Percentiles rank a stretch among this genome's conserved stretches.
Conservation (phyloP, 2,329 filamentous ascomycete species). For the Fusarium algeriense region DNA sequence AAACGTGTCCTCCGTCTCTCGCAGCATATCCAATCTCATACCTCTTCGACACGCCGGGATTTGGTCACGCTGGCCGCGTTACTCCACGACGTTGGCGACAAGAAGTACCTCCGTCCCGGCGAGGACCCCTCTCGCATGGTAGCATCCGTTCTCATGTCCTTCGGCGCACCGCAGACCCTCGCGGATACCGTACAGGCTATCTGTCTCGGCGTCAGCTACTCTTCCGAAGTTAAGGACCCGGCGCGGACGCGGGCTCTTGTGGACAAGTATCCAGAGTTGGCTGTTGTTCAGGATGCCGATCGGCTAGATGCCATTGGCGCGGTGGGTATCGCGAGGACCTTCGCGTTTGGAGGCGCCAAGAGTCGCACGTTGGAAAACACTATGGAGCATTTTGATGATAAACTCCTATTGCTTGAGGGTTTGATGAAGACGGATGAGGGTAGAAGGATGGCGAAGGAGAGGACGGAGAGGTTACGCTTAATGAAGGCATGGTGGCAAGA, state of each 20-base stretch:
- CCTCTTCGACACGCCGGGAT: slow-evolving; percentile 55
- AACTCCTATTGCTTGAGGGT: slow-evolving; percentile 73
- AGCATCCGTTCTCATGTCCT: slow-evolving; percentile 64
- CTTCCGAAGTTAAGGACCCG: slow-evolving; percentile 76
- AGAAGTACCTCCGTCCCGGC: slow-evolving; percentile 76
- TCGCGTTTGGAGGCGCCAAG: slow-evolving; percentile 75
- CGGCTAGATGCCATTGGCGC: slow-evolving; percentile 91
- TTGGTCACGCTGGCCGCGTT: slow-evolving; percentile 77
- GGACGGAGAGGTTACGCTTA: slow-evolving; percentile 63
- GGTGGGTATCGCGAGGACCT: slow-evolving; percentile 80
- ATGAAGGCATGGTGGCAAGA: slow-evolving; percentile 71
- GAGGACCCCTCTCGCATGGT: slow-evolving; percentile 70
- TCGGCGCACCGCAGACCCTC: slow-evolving; percentile 68
- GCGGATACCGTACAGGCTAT: slow-evolving; percentile 77
- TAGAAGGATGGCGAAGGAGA: slow-evolving; percentile 63
- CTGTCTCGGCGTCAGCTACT: slow-evolving; percentile 83
- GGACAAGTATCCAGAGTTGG: slow-evolving; percentile 69
- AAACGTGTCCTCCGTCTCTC: slow-evolving; percentile 82
- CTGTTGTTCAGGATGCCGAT: slow-evolving; percentile 92
- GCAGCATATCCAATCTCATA: slow-evolving; percentile 69
- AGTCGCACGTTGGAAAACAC: slow-evolving; percentile 70
- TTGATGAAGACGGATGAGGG: slow-evolving; percentile 75
- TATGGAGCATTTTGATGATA: slow-evolving; percentile 81
- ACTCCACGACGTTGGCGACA: slow-evolving; percentile 90
- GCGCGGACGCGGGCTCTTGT: slow-evolving; percentile 71